Conservation (phyloP, 2,329 filamentous ascomycete species). For the Ascochyta pisi region DNA sequence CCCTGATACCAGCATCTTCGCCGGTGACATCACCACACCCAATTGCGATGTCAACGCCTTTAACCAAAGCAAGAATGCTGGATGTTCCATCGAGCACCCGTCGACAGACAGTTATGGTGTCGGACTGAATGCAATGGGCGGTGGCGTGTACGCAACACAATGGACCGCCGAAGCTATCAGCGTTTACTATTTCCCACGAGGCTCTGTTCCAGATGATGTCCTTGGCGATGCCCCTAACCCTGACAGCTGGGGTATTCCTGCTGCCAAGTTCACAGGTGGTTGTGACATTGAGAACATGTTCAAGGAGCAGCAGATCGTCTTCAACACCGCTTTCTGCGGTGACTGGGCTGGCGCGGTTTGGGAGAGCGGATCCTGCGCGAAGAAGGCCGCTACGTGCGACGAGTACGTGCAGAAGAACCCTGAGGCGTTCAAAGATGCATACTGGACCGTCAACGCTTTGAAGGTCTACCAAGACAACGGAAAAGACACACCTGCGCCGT, state of each 20-base stretch:
- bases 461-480: slow-evolving; percentile 49
- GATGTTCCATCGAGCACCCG: slow-evolving; percentile 53
- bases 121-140: slow-evolving; percentile 58
- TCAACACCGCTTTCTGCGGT: slow-evolving; percentile 87
- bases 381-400: slow-evolving; percentile 69
- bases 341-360: slow-evolving; percentile 78
- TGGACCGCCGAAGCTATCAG: slow-evolving; percentile 77
- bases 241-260: slow-evolving; percentile 70
- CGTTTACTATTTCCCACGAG: slow-evolving; percentile 84
- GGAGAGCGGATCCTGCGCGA: slow-evolving; percentile 65
- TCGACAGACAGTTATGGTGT: slow-evolving; percentile 56
- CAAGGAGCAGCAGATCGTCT: slow-evolving; percentile 74
- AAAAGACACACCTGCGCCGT: slow-evolving; percentile 14
- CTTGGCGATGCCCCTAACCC: slow-evolving; percentile 67
- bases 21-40: slow-evolving; percentile 56
- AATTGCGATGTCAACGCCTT: slow-evolving; percentile 58
- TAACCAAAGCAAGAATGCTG: slow-evolving; percentile 49
- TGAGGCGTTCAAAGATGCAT: slow-evolving; percentile 72
- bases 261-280: slow-evolving; percentile 69
- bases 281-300: slow-evolving; percentile 79
- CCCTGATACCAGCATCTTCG: slow-evolving; percentile 51
- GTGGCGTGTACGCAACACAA: slow-evolving; percentile 56
- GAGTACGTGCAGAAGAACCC: slow-evolving; percentile 77
- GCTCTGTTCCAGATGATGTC: slow-evolving; percentile 69
- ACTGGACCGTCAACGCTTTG: slow-evolving; percentile 70